Evolutionary conservation across 805 yeast species (phyloP), one percentile per base, ranked within the genome.

Genomic region (Wickerhamomyces canadensis): DNA sequence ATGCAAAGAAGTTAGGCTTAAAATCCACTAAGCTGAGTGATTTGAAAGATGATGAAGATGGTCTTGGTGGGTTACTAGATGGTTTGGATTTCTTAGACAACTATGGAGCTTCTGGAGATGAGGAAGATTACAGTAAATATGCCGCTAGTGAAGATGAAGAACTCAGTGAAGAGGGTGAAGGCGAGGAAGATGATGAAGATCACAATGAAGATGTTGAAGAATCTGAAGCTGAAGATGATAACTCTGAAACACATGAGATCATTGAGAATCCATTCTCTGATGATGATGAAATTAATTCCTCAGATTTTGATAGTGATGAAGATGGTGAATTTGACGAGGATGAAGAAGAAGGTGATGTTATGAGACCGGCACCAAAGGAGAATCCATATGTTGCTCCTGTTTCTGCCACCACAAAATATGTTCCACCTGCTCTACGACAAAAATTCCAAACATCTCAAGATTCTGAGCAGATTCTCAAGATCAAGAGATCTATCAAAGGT

Each of bases 341-440:
- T 11, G 59, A 50, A 19, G 54, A 49, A 15, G 45, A 51, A 14
- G 55, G 60, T n/a, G 59, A 57, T 14, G 43, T 41, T n/a, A 41
- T 43, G 30, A 51, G 49, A 38, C 62, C 61, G 24, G 51, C 55
- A 26, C 67, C 64, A 32, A 51, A 64, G 44, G 95, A 84, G 54
- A 86, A 86, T 48, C 94, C 95, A 5, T 84, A 80, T 51, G 73
- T 78, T 28, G 84, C 88, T 0, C 84, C 87, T 10, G 64, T 65
- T 42, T 33, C 57, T 5, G 64, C 68, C 10, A 17, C 44, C 3
- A 33, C 17, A 1, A 68, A 74, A 43, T 91, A 93, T 54, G 64
- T 91, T 13, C 98, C 98, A 1, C 98, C 98, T 0, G 88, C 95
- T 0, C 58, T 84, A 39, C 72, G 98, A 41, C 70, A 75, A 31